A percentile compares a stretch with the other conserved stretches of the same genome.
Evolutionary conservation across 306 rosid species (phyloP).

Genomic region (Dalbergia oliveri): DNA sequence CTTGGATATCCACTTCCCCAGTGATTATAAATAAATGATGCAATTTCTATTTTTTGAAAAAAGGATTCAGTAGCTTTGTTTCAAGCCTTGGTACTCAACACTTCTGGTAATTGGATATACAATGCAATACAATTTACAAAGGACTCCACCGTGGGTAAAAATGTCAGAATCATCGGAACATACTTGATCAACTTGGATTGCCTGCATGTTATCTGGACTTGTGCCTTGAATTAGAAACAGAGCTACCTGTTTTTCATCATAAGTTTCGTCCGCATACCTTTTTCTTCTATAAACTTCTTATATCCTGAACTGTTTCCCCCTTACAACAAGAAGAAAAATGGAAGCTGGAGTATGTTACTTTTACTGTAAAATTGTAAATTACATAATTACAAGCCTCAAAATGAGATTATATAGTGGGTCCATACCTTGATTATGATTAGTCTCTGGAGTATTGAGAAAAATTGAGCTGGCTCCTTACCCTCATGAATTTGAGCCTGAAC

Average conservation of each 20-base stretch:
- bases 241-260: constrained; percentile 68
- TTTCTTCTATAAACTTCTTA: constrained; percentile 68
- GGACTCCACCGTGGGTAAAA: constrained; percentile 24
- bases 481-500: constrained; percentile 81
- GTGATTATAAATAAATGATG: constrained; percentile 4
- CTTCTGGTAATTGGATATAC: constrained; percentile 8
- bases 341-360: constrained; percentile 30
- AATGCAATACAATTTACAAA: constrained; percentile 28
- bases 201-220: constrained; percentile 81
- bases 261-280: constrained; percentile 69
- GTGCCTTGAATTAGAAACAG: constrained; percentile 92
- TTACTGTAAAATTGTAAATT: not conserved
- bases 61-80: constrained; percentile 22
- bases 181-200: constrained; percentile 90
- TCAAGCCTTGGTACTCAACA: constrained; percentile 13
- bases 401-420: constrained; percentile 36
- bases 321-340: constrained; percentile 43
- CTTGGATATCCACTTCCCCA: not conserved
- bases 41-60: not conserved
- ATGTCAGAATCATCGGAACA: constrained; percentile 48
- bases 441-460: constrained; percentile 77
- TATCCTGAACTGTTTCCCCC: constrained; percentile 88
- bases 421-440: constrained; percentile 80
- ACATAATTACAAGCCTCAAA: constrained; percentile 32
- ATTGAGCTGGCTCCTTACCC: constrained; percentile 85